Evolutionary conservation across 176 grass and related monocot species (phyloP).

Genomic region (Calamus simplicifolius): DNA sequence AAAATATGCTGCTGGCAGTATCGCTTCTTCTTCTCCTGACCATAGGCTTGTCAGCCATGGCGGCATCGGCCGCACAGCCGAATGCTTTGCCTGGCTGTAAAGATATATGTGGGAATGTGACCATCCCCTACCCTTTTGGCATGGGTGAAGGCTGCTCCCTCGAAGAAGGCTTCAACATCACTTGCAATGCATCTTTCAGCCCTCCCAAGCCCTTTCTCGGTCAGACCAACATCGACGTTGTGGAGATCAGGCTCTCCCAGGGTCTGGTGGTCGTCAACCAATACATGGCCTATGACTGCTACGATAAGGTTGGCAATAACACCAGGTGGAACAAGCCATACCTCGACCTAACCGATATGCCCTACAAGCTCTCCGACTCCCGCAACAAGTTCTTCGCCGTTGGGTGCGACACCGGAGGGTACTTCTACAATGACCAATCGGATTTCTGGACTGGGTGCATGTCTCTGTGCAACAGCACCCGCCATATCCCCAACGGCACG

Average conservation of each 20-base stretch:
- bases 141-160: slow-evolving; percentile 7
- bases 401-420: neutral
- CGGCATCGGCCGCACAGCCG: too few relatives aligned
- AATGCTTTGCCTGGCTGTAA: too few relatives aligned
- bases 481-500: neutral
- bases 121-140: slow-evolving; percentile 6
- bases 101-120: neutral
- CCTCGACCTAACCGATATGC: neutral
- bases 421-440: neutral
- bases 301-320: neutral
- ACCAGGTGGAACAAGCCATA: neutral
- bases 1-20: too few relatives aligned
- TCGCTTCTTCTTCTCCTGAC: too few relatives aligned
- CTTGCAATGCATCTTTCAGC: neutral
- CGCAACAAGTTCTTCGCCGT: neutral
- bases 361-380: neutral
- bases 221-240: neutral
- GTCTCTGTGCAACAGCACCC: neutral
- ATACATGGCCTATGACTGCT: neutral
- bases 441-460: neutral
- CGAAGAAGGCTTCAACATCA: slow-evolving; percentile 12
- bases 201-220: neutral
- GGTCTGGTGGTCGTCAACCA: neutral
- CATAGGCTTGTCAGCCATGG: too few relatives aligned
- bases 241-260: neutral